Conservation (phyloP, 305 asterid genomes). For the Fraxinus velutina region DNA sequence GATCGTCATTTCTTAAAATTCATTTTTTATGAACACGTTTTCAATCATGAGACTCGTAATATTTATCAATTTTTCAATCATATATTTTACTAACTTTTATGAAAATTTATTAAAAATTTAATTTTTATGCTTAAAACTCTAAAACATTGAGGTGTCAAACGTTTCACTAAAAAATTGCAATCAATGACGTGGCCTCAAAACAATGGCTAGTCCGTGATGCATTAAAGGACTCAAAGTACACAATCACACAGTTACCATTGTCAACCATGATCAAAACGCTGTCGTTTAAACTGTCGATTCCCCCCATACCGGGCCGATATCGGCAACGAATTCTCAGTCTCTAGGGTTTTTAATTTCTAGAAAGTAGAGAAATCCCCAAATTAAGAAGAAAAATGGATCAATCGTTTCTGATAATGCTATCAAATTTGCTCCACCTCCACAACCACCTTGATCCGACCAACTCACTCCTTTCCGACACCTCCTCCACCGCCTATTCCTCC, state of each 20-base stretch:
- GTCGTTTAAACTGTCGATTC: constrained; percentile 21
- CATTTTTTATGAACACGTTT: no score
- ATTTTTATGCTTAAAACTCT: neutral
- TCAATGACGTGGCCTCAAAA: constrained; percentile 21
- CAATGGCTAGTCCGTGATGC: neutral
- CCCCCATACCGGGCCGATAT: constrained; percentile 17
- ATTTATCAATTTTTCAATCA: no score
- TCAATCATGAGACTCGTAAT: no score
- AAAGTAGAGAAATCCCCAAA: neutral
- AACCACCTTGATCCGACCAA: constrained; percentile 72
- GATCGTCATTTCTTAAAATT: neutral
- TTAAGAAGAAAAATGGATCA: constrained; percentile 51
- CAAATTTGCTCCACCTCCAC: constrained; percentile 78
- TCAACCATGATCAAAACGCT: neutral
- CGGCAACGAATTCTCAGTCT: constrained; percentile 16
- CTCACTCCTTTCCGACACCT: constrained; percentile 52
- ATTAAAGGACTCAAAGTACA: neutral
- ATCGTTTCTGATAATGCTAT: constrained; percentile 71
- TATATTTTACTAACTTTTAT: neutral
- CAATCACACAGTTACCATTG: neutral
- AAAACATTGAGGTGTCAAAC: neutral
- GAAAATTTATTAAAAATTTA: neutral
- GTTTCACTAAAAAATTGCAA: neutral
- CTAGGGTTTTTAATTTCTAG: constrained; percentile 25
- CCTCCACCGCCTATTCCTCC: constrained; percentile 49